phyloP scores from a whole-genome alignment of 2,329 filamentous ascomycete species.

The Dothideomycetes sp. region DNA sequence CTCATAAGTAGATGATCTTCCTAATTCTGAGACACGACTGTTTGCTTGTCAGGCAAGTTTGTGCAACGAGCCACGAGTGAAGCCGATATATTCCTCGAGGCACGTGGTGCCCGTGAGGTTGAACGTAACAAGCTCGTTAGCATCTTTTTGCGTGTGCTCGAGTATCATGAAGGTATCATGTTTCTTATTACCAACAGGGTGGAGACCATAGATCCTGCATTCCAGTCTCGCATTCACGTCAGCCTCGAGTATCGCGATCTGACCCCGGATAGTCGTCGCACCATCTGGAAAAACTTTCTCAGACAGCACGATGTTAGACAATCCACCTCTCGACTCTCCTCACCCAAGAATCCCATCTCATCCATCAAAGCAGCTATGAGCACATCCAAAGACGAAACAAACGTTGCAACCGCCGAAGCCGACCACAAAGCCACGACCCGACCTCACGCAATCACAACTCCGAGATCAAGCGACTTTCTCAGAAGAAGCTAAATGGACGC shows the following conservation, averaged over 20 bases:
- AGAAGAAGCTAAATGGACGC: constrained; percentile 30
- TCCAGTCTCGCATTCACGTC: constrained; percentile 40
- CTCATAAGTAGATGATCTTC: too few species aligned
- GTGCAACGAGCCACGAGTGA: too few species aligned
- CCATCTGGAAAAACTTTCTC: constrained; percentile 40
- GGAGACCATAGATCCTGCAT: constrained; percentile 35
- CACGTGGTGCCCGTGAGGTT: constrained; percentile 32
- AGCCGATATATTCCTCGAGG: constrained; percentile 37
- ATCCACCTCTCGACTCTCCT: constrained; percentile 17
- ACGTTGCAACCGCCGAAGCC: neutral
- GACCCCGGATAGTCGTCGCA: constrained; percentile 26
- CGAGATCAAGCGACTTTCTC: constrained; percentile 24
- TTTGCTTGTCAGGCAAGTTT: too few species aligned
- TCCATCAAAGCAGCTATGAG: constrained; percentile 16
- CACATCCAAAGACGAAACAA: neutral
- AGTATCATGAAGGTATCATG: constrained; percentile 35
- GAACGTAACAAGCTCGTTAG: constrained; percentile 39
- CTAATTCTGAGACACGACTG: too few species aligned
- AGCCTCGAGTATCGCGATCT: constrained; percentile 35
- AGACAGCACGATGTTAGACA: constrained; percentile 21
- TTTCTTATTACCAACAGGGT: constrained; percentile 40
- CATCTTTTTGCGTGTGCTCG: constrained; percentile 30
- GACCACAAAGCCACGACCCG: constrained; percentile 17
- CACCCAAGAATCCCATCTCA: constrained; percentile 16
- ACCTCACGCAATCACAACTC: constrained; percentile 23